phyloP scores from a whole-genome alignment of 106 monocot genomes.

The Dioscorea zingiberensis region DNA sequence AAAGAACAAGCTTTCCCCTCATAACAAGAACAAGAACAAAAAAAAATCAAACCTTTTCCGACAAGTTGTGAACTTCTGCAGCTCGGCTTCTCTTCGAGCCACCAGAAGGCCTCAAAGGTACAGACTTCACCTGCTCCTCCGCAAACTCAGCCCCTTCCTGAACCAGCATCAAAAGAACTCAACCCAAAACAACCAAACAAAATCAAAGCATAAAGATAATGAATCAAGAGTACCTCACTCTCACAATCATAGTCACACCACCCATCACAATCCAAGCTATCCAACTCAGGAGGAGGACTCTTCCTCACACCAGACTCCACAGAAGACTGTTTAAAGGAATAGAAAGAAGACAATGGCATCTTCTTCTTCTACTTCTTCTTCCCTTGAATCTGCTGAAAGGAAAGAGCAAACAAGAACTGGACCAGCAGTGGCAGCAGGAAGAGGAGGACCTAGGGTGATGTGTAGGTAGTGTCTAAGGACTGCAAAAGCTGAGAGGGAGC shows the following conservation, averaged over 20 bases:
- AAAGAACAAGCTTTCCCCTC: neutral
- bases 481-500: no score
- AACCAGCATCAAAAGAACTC: neutral
- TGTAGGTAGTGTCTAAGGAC: no score
- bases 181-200: neutral
- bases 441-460: no score
- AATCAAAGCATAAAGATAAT: neutral
- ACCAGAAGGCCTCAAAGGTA: neutral
- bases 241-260: slow-evolving; percentile 1
- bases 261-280: no score
- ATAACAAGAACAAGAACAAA: neutral
- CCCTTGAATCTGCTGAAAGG: no score
- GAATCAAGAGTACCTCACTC: neutral
- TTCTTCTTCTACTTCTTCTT: no score
- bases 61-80: slow-evolving; percentile 1
- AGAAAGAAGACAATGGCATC: no score
- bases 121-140: neutral
- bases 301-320: no score
- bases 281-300: no score
- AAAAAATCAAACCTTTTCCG: neutral
- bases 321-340: no score
- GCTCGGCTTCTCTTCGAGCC: slow-evolving; percentile 1
- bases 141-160: neutral
- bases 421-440: no score
- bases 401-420: no score